A percentile compares a stretch with the other conserved stretches of the same genome.
Evolutionary conservation across 192 early-diverging fungal genomes (phyloP).

Genomic region (Coemansia sp.): DNA sequence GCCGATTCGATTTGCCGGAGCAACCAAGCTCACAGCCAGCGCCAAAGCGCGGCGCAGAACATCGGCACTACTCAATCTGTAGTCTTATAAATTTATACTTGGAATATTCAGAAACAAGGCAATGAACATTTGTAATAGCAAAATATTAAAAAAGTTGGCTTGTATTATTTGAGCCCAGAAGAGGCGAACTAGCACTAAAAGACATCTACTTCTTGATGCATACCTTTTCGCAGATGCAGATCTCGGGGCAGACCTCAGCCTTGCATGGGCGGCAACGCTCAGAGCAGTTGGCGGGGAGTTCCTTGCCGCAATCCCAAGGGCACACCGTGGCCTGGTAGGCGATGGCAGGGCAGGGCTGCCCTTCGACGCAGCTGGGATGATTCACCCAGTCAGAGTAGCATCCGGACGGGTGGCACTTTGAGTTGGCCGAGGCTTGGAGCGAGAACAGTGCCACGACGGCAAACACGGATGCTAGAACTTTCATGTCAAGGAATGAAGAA

Average conservation of each 20-base stretch:
- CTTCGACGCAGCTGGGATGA: constrained; percentile 8
- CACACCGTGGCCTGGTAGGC: constrained; percentile 20
- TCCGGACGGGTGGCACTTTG: constrained; percentile 23
- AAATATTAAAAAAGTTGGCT: too few species aligned
- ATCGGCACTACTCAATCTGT: constrained; percentile 33
- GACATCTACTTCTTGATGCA: constrained; percentile 20
- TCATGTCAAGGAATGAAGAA: constrained; percentile 14
- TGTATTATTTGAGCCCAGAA: too few species aligned
- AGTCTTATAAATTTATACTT: background rate
- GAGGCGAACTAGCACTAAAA: background rate
- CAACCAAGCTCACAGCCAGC: constrained; percentile 22
- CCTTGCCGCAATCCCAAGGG: constrained; percentile 39
- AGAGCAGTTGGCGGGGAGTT: constrained; percentile 19
- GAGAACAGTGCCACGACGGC: constrained; percentile 4
- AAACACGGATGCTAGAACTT: constrained; percentile 8
- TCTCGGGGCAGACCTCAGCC: constrained; percentile 23
- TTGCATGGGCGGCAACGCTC: constrained; percentile 49
- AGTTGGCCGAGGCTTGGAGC: constrained; percentile 16
- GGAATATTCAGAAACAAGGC: too few species aligned
- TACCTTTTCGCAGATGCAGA: constrained; percentile 40
- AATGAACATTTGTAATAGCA: too few species aligned
- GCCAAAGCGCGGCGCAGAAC: constrained; percentile 36
- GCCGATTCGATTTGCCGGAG: constrained; percentile 47
- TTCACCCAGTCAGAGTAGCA: constrained; percentile 28
- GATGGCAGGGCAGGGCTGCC: constrained; percentile 25